Evolutionary conservation across 2,329 filamentous ascomycete genomes (phyloP), one percentile per base, ranked within the genome.

Genomic region (Fusarium concolor): DNA sequence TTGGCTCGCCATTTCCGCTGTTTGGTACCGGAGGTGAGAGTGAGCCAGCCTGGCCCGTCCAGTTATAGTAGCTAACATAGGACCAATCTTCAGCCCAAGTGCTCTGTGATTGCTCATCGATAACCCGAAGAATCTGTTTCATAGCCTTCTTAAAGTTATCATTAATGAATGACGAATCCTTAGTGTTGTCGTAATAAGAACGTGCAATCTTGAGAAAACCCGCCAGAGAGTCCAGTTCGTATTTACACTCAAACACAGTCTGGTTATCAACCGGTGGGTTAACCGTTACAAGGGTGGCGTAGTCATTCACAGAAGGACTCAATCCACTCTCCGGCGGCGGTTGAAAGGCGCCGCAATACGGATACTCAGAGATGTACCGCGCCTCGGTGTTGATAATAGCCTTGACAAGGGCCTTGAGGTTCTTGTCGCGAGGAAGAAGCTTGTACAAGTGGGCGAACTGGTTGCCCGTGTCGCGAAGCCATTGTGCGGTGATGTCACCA

Each of bases 11-110:
- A 0, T 66, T 66, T 11, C 63, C 63, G 9, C 62, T 52, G 12
- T 66, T 66, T 5, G 56, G 45, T 1, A 66, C 63, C 5, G 56
- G 56, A 12, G 63, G 56, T 1, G 62, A 66, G 0, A 66, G 41
- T 11, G 63, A 66, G 0, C 63, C 63, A 28, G 62, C 35, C 7
- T 44, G 11, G 2, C 63, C 62, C 0, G 63, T 66, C 56, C 56
- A 66, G 51, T 66, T 66, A n/a, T 66, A 66, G 38, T 66, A 66
- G 33, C 63, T 66, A 12, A 66, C 15, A 18, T 56, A 66, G 0
- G 45, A 26, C 63, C 63, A 66, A 10, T 66, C 50, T 1, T 66
- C 45, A 4, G 63, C 62, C 63, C 63, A 66, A 1, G 63, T 66
- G 2, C 62, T 66, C 11, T 62, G 63, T 0, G 63, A 66, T 8